Evolutionary conservation across 352 stramenopile genomes (phyloP), one percentile per base, ranked within the genome.

Genomic region (Elongisporangium undulatum): DNA sequence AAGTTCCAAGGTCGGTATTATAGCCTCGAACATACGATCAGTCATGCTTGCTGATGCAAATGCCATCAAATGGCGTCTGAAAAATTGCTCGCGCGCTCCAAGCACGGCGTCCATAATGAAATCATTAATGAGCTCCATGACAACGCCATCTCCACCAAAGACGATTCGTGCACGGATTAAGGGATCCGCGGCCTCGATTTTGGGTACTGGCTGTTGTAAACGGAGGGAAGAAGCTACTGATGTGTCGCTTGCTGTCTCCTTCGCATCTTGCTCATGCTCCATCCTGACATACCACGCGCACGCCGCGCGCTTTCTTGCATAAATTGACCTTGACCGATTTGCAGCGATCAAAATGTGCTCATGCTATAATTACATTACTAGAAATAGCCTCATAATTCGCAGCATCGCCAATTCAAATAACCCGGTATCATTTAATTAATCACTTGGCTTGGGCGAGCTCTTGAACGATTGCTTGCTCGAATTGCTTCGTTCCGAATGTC

Each of bases 381-480:
- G 12, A 38, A 38, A 38, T 38, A 38, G 26, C 26, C 3, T 38
- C 26, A 12, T 7, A 9, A 12, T 38, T 9, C 26, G 17, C 13
- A 12, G 8, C 13, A n/a, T 23, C 20, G 19, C 13, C n/a, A 6
- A 23, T 52, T 52, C 21, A 24, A 54, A 5, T 56, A 9, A 16
- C 38, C 19, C 52, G 17, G 45, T 16, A 24, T 54, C 49, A 49
- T 52, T 56, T 22, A 8, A 16, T 34, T 12, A 34, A 63, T 67
- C 34, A 60, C 16, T 52, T 64, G 21, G 24, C 16, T 59, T 67
- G 39, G 6, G 61, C 60, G n/a, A 89, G 62, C 50, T 85, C 72
- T 4, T 86, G 56, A 7, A 87, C 26, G 50, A 87, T 82, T 0
- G 74, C 58, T 12, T 78, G 65, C 22, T 84, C 75, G 55, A 87